phyloP scores from a whole-genome alignment of 139 green algal species.

The Haematococcus lacustris region DNA sequence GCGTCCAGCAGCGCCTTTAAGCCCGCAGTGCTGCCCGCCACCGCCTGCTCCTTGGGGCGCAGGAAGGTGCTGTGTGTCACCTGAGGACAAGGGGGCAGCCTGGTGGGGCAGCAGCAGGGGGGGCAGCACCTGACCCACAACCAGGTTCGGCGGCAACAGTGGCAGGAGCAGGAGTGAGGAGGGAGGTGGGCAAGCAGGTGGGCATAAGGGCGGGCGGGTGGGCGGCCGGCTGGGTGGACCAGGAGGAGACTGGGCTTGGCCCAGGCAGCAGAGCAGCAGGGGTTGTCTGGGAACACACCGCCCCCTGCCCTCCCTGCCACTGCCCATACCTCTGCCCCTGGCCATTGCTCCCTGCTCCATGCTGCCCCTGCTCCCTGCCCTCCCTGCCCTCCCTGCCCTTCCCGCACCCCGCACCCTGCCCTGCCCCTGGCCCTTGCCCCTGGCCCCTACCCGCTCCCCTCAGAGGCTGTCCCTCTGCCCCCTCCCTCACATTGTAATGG shows the following conservation, averaged over 20 bases:
- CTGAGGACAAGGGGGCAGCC: too few species aligned
- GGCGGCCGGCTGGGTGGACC: too few species aligned
- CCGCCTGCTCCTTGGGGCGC: not conserved
- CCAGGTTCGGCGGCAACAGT: not conserved
- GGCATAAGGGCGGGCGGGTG: too few species aligned
- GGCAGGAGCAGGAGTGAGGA: not conserved
- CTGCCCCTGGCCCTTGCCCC: not conserved
- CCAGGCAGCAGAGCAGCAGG: too few species aligned
- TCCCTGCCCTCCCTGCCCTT: too few species aligned
- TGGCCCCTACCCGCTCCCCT: not conserved
- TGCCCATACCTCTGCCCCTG: not conserved
- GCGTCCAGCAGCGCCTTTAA: conserved; percentile 2
- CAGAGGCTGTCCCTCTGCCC: not conserved
- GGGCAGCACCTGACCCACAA: not conserved
- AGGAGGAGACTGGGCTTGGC: too few species aligned
- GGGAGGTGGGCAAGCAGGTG: not conserved
- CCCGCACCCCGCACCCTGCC: not conserved
- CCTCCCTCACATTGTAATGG: not conserved
- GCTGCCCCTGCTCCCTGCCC: too few species aligned
- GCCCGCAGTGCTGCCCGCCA: conserved; percentile 2
- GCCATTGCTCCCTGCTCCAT: too few species aligned
- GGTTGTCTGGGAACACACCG: too few species aligned
- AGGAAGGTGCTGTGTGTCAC: not conserved
- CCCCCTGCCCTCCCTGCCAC: too few species aligned
- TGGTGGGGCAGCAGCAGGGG: too few species aligned